Percentiles rank a stretch among this genome's conserved stretches.
Conservation (phyloP, 2,329 filamentous ascomycete genomes). For the Neofusicoccum laricinum region DNA sequence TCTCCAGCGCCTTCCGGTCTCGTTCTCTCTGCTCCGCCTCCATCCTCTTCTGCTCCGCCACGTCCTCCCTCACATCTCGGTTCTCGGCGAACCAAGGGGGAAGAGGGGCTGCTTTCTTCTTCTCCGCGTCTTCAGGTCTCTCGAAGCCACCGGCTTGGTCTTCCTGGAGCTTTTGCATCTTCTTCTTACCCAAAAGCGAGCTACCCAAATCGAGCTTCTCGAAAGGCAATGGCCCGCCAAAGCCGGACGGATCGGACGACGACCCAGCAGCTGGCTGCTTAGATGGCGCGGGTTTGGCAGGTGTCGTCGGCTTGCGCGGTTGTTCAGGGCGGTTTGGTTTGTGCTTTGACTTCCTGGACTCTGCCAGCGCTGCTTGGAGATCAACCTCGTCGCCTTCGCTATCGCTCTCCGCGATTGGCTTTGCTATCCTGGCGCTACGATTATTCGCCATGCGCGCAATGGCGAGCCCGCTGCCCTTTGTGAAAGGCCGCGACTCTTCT, state of each 20-base stretch:
- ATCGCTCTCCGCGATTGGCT: constrained; percentile 43
- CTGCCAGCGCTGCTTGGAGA: constrained; percentile 70
- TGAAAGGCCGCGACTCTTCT: constrained; percentile 42
- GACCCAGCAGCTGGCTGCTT: constrained; percentile 37
- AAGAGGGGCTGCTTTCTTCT: constrained; percentile 54
- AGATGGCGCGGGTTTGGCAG: constrained; percentile 8
- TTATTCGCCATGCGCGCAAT: constrained; percentile 75
- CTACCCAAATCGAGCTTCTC: constrained; percentile 73
- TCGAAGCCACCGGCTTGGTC: constrained; percentile 66
- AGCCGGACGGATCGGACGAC: constrained; percentile 58
- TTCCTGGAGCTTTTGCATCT: constrained; percentile 51
- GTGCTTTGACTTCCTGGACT: constrained; percentile 58
- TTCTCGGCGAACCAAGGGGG: constrained; percentile 71
- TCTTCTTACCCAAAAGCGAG: constrained; percentile 53
- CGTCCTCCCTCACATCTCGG: constrained; percentile 53
- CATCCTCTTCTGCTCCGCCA: constrained; percentile 43
- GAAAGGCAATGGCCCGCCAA: constrained; percentile 84
- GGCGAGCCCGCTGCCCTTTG: constrained; percentile 50
- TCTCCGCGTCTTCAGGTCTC: constrained; percentile 41
- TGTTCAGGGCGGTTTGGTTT: constrained; percentile 19
- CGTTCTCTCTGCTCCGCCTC: constrained; percentile 49
- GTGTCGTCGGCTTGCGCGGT: constrained; percentile 17
- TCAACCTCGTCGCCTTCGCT: constrained; percentile 75
- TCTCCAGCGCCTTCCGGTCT: constrained; percentile 53
- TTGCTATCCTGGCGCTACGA: constrained; percentile 57